Evolutionary conservation across 2,329 filamentous ascomycete genomes (phyloP), one percentile per base, ranked within the genome.

Genomic region (Bipolaris gigantea): DNA sequence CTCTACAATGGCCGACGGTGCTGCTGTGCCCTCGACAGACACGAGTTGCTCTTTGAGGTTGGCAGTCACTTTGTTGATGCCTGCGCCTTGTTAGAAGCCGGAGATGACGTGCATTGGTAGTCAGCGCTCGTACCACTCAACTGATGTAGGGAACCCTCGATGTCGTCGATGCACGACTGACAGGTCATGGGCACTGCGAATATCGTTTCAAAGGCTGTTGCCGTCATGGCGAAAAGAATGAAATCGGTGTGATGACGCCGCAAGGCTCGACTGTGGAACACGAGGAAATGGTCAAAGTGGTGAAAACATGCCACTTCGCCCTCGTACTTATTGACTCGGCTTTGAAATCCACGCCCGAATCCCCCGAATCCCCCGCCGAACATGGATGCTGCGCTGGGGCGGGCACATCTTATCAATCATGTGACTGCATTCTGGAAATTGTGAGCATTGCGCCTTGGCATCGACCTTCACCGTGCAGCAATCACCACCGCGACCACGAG

Each of bases 131-230:
- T 79, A 86, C 85, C 85, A 68, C 85, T 81, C 39, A 97, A 78
- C 69, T 88, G 86, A 74, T 88, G 84, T 46, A 97, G 79, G 43
- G 90, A 87, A 60, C 84, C 83, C 68, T 91, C 91, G 73, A 99
- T 87, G 67, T 91, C 87, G 75, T 92, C 88, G 74, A 96, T 85
- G 79, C 94, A 97, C 70, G 83, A 81, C 67, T 96, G 88, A 79
- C 94, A 97, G 77, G 87, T 91, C 81, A 97, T 87, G 50, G 92
- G 92, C 65, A 97, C 94, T 60, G 93, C 92, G 76, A 97, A 97
- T 61, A 93, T 88, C 57, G 93, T 96, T 89, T 97, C 71, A 35
- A 73, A 73, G 13, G 62, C 53, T 7, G 70, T 70, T 21, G 73
- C 64, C 13, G 66, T 66, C 71, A 73, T 73, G 13, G 44, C 64